Conservation (phyloP, 208 protist species). For the Wallacemonas sp. region DNA sequence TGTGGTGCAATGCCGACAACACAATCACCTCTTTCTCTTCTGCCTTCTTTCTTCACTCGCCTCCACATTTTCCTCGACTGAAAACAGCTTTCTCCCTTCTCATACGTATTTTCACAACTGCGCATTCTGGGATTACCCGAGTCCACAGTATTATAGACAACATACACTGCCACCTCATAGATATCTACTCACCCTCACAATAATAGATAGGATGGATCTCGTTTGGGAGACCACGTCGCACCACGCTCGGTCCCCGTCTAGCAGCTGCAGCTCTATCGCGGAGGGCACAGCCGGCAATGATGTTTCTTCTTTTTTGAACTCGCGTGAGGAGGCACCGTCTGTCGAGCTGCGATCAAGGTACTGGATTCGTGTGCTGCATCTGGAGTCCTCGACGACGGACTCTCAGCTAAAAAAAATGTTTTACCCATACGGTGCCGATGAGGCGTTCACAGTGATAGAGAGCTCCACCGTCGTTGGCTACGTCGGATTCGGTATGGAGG, state of each 20-base stretch:
- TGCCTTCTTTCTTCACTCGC: no score
- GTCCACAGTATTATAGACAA: no score
- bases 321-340: conserved; percentile 28
- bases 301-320: conserved; percentile 59
- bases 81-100: no score
- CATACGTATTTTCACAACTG: no score
- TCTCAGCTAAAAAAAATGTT: conserved; percentile 70
- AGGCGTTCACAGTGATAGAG: conserved; percentile 52
- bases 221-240: conserved; percentile 15
- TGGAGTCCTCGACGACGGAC: conserved; percentile 55
- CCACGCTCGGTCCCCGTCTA: conserved; percentile 19
- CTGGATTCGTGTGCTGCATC: conserved; percentile 67
- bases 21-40: no score
- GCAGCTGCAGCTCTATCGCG: conserved; percentile 56
- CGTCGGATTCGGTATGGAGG: conserved; percentile 70
- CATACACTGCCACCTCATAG: no score
- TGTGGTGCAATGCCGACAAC: no score
- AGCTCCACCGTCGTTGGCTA: conserved; percentile 46
- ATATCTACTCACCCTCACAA: no score
- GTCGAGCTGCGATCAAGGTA: conserved; percentile 33
- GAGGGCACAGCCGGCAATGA: conserved; percentile 77
- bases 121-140: no score
- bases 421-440: conserved; percentile 82
- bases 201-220: conserved; percentile 6
- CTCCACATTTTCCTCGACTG: no score